Conservation (phyloP, 2,329 filamentous ascomycete species). For the Colletotrichum liaoningense region DNA sequence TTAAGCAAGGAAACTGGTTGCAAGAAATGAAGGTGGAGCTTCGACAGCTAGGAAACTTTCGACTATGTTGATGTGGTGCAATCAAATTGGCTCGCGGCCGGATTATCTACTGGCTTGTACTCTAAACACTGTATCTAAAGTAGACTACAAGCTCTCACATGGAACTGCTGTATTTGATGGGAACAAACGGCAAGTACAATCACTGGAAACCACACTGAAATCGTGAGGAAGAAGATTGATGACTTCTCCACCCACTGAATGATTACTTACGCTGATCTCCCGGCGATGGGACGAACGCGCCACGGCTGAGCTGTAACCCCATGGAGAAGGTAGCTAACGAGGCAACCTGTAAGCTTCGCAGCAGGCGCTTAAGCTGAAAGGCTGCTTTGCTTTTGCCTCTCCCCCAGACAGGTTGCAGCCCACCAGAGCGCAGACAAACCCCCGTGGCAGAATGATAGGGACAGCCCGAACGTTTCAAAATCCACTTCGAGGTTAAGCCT, state of each 20-base stretch:
- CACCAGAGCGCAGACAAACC: not conserved
- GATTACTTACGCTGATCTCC: not conserved
- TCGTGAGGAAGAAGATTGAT: not conserved
- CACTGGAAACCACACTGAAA: no score
- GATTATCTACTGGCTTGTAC: not conserved
- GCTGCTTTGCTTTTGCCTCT: not conserved
- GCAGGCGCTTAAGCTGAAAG: conserved; percentile 1
- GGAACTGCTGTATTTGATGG: no score
- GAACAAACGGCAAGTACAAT: no score
- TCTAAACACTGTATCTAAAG: not conserved
- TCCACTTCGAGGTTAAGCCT: conserved; percentile 4
- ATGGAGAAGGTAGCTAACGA: conserved; percentile 27
- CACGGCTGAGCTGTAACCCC: conserved; percentile 4
- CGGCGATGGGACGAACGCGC: conserved; percentile 8
- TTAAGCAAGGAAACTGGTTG: not conserved
- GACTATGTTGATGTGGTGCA: not conserved
- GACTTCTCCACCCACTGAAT: not conserved
- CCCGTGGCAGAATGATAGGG: conserved; percentile 22
- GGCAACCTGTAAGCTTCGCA: not conserved
- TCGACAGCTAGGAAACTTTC: not conserved
- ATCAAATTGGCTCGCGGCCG: not conserved
- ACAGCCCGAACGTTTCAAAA: conserved; percentile 19
- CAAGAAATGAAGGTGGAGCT: not conserved
- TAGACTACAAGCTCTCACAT: not conserved
- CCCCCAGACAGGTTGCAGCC: not conserved